These are phyloP conservation scores for Saccharomycopsis javanensis DNA, from an alignment of 805 yeast species.

Conservation along the genomic window DNA sequence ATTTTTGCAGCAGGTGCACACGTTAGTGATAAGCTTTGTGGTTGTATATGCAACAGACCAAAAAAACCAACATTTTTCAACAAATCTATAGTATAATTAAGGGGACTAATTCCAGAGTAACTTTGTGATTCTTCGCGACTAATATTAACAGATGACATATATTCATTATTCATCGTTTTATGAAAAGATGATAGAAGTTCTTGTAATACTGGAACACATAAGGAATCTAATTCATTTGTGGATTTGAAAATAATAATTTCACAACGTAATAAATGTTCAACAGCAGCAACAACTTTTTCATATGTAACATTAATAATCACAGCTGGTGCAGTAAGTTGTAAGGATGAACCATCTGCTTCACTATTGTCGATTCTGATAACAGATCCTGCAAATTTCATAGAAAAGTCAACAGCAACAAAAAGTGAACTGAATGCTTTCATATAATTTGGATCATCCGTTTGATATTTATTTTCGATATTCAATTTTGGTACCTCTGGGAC, in stretches of 20 bases:
- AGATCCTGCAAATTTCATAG: conserved; percentile 61
- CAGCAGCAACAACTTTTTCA: conserved; percentile 29
- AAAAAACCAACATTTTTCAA: conserved; percentile 51
- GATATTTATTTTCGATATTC: neutral
- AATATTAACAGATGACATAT: conserved; percentile 9
- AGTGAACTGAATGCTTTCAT: conserved; percentile 14
- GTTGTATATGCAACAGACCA: conserved; percentile 53
- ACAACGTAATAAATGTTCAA: conserved; percentile 37
- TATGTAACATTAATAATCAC: conserved; percentile 51
- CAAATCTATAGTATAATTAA: conserved; percentile 21
- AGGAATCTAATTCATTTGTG: conserved; percentile 56
- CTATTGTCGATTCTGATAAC: conserved; percentile 31
- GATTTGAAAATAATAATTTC: conserved; percentile 61
- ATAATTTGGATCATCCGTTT: conserved; percentile 11
- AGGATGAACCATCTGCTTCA: conserved; percentile 32
- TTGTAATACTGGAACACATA: conserved; percentile 67
- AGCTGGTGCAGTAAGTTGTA: conserved; percentile 68
- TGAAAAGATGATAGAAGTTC: conserved; percentile 47
- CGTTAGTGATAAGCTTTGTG: conserved; percentile 67
- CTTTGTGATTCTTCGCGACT: conserved; percentile 6
- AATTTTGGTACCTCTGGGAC: conserved; percentile 5
- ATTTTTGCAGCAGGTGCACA: conserved; percentile 95
- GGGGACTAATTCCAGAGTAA: neutral
- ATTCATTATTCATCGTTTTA: conserved; percentile 33
- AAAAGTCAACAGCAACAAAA: conserved; percentile 36